Conservation (phyloP, 2,329 filamentous ascomycete species). For the Paecilomyces formosus region DNA sequence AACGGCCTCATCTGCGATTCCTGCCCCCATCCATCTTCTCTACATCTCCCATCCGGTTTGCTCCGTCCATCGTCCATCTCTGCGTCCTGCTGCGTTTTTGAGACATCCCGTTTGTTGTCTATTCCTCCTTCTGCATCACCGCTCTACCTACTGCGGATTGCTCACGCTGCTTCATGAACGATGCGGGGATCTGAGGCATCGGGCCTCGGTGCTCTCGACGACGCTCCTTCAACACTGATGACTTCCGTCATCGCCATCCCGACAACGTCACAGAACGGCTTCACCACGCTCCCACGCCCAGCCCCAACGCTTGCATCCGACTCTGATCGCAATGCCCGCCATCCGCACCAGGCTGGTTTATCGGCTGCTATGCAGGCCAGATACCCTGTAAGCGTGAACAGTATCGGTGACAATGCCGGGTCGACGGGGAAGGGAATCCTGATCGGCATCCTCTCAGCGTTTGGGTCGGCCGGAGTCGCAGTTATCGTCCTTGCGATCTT, state of each 20-base stretch:
- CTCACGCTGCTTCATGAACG: conserved; percentile 22
- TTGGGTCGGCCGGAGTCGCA: conserved; percentile 82
- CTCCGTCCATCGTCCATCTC: neutral
- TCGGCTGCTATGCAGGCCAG: conserved; percentile 5
- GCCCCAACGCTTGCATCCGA: conserved; percentile 4
- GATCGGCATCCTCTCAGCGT: conserved; percentile 89
- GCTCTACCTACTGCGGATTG: conserved; percentile 4
- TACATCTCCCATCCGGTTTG: neutral
- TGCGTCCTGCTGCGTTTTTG: neutral
- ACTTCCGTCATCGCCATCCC: conserved; percentile 22
- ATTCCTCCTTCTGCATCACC: conserved; percentile 9
- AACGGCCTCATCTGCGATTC: neutral
- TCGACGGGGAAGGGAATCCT: conserved; percentile 71
- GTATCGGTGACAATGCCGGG: conserved; percentile 34
- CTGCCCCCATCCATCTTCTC: neutral
- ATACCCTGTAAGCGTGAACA: conserved; percentile 28
- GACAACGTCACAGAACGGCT: conserved; percentile 15
- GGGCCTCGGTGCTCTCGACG: conserved; percentile 27
- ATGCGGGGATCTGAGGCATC: conserved; percentile 34
- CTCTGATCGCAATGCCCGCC: conserved; percentile 8
- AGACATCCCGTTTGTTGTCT: neutral
- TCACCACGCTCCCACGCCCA: neutral
- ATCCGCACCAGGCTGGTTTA: conserved; percentile 6
- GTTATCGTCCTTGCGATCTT: conserved; percentile 71
- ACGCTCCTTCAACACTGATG: conserved; percentile 26